Base-by-base conservation (phyloP, 2,329 filamentous ascomycete genomes). In the Sporothrix protearum region DNA sequence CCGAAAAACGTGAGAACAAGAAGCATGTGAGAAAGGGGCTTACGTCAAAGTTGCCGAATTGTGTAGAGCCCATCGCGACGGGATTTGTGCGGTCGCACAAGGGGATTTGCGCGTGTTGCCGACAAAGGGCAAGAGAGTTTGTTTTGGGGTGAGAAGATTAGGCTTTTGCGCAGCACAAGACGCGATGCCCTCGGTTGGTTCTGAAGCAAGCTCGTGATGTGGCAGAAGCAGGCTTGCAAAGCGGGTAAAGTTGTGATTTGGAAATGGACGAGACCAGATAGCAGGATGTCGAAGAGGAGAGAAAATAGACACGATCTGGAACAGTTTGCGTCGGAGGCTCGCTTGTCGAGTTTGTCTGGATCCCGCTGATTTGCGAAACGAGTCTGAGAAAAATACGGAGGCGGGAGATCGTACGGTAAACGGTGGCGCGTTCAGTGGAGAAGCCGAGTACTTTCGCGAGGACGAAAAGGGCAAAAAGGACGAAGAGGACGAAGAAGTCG, bases 1-100 rank as follows among this genome's bases (percentile, higher is more conserved):
- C n/a, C n/a, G n/a, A n/a, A n/a, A n/a, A n/a, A n/a, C n/a, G n/a
- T n/a, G n/a, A n/a, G n/a, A n/a, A n/a, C n/a, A n/a, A 45, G 16
- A 19, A 19, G 9, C 33, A 47, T 2, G 73, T 72, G 16, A 53
- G 42, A 19, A 14, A 22, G 49, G 49, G 45, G 76, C 81, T 78
- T 83, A 89, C 87, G 77, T 86, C 79, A 76, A 89, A 89, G 76
- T 89, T 87, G 73, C 87, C 87, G 79, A 88, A 89, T 70, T 86
- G 82, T 74, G 87, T 89, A 74, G 85, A 87, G 76, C 86, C 87
- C 87, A 89, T 89, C 78, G 79, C 80, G 75, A 67, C 36, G 42
- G 53, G 22, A 45, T 64, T n/a, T 33, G 51, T 57, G 53, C 30
- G 33, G 64, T 39, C 33, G 45, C 57, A 45, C 69, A 49, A 14